These are phyloP conservation scores for Juglanconis oblonga DNA, from an alignment of 2,329 filamentous ascomycete species.

Conservation along the genomic window DNA sequence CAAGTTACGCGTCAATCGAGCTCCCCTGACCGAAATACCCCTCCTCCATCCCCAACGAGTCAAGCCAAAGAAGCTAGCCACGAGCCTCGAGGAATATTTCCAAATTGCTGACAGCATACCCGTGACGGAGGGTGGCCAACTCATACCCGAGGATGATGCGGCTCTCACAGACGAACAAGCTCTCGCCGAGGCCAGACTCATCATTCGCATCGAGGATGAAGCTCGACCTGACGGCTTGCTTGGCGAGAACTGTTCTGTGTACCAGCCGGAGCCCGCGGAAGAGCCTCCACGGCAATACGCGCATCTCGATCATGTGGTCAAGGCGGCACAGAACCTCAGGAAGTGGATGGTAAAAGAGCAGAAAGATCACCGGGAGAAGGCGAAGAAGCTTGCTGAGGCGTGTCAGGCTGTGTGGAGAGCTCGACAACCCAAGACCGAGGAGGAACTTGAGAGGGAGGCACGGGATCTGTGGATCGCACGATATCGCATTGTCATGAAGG, in stretches of 20 bases:
- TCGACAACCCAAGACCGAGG: conserved; percentile 70
- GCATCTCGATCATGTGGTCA: conserved; percentile 81
- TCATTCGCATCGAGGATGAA: conserved; percentile 69
- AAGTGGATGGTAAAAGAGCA: conserved; percentile 79
- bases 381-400: conserved; percentile 76
- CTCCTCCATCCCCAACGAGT: conserved; percentile 59
- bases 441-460: conserved; percentile 80
- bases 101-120: conserved; percentile 47
- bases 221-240: conserved; percentile 73
- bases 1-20: conserved; percentile 23
- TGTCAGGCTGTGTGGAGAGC: conserved; percentile 73
- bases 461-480: conserved; percentile 62
- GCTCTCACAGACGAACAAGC: conserved; percentile 61
- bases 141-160: conserved; percentile 52
- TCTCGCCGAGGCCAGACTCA: conserved; percentile 64
- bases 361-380: conserved; percentile 69
- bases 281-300: conserved; percentile 78
- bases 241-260: conserved; percentile 67
- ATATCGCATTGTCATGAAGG: conserved; percentile 69
- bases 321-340: conserved; percentile 76
- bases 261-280: conserved; percentile 67
- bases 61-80: conserved; percentile 50
- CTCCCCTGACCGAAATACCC: conserved; percentile 46
- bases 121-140: conserved; percentile 57
- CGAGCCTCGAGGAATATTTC: conserved; percentile 58